Evolutionary conservation across 495 filamentous ascomycete genomes (phyloP), one percentile per base, ranked within the genome.

Genomic region (Penicillium soppii): DNA sequence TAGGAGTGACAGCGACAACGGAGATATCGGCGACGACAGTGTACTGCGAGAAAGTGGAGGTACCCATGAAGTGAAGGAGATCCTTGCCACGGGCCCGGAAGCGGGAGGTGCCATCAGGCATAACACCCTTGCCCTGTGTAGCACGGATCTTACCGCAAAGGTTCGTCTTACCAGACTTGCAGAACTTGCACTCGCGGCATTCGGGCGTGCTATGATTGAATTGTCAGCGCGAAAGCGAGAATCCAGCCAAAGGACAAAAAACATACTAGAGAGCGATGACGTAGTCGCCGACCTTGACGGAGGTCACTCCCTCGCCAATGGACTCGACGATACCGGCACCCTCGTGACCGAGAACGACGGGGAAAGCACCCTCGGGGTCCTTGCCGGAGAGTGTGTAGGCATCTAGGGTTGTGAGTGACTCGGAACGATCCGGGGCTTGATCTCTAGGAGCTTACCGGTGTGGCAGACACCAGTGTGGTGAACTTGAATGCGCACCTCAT

Each of bases 1-100:
- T 84, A 47, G 81, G 80, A 43, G 90, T 95, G 57, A 97, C 91
- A 41, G 91, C 87, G 13, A 97, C 94, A 39, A 97, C 94, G 39
- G 91, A 96, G 76, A 98, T 98, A 67, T 98, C 94, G 68, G 94
- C 92, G 10, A 98, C 91, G 52, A 98, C 94, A 37, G 95, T 97
- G 76, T 95, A 98, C 76, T 97, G 92, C 15, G 90, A 91, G 81
- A 98, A 98, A 59, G 94, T 98, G 13, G 91, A 96, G 43, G 90
- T 95, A 62, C 94, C 94, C 94, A 98, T 98, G 78, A 97, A 98
- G 78, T 98, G 94, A 26, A 98, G 84, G 43, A 98, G 81, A 58
- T 92, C 86, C 74, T 96, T 85, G 62, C 94, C 94, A 65, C 91
- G 92, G 75, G 88, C 91, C 65, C 81, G 88, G 84, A 98, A 97